Conservation (phyloP, 371 early-diverging fungal species). For the Mortierella sp. region DNA sequence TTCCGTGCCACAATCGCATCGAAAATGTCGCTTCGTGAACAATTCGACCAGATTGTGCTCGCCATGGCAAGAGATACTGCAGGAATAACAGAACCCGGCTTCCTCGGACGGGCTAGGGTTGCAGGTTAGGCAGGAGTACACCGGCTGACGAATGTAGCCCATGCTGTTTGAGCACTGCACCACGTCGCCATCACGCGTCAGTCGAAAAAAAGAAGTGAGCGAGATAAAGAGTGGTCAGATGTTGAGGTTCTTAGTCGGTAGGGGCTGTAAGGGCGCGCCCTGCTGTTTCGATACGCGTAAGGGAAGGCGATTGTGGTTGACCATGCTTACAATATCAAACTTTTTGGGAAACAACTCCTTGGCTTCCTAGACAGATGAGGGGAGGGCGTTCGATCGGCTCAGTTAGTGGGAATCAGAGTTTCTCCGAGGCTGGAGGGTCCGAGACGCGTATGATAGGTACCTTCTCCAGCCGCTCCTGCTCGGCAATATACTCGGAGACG, state of each 20-base stretch:
- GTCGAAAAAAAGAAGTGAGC: background rate
- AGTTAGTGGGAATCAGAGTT: background rate
- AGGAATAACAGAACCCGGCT: constrained; percentile 82
- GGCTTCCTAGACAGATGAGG: constrained; percentile 30
- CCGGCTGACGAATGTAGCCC: constrained; percentile 82
- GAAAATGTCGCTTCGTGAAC: constrained; percentile 83
- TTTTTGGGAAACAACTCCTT: constrained; percentile 50
- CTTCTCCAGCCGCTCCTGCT: constrained; percentile 56
- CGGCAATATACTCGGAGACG: constrained; percentile 59
- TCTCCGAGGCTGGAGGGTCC: too few relatives aligned
- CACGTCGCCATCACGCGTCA: too few relatives aligned
- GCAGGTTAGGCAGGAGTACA: constrained; percentile 91
- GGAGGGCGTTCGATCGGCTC: background rate
- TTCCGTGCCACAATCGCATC: constrained; percentile 86
- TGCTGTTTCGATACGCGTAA: background rate
- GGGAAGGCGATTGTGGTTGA: background rate
- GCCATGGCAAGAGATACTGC: constrained; percentile 83
- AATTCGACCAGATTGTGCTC: constrained; percentile 85
- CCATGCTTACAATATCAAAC: constrained; percentile 45
- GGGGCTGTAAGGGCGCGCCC: too few relatives aligned
- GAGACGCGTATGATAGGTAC: constrained; percentile 9
- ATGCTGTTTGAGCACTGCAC: constrained; percentile 75
- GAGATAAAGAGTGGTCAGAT: background rate
- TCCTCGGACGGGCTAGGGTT: constrained; percentile 53
- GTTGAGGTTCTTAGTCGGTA: too few relatives aligned